Evolutionary conservation across 345 rosid species (phyloP), one percentile per base, ranked within the genome.

Genomic region (Pugionium cornutum): DNA sequence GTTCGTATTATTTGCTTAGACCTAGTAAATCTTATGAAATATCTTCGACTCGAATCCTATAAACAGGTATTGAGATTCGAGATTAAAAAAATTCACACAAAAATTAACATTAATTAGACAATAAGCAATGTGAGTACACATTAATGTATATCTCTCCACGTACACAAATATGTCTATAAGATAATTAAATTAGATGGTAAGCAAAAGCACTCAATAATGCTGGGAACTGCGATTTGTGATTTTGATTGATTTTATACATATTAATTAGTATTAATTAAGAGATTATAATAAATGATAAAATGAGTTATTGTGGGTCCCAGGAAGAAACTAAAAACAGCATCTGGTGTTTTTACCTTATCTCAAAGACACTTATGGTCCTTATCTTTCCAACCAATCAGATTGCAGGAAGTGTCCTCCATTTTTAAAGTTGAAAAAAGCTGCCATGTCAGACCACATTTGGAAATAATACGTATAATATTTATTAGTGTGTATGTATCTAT

Each of bases 301-400:
- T 54, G 27, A 36, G 47, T n/a, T 56, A 47, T 41, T 35, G 6
- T 50, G 72, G 76, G 72, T 58, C 66, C 76, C 32, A 36, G 6
- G 25, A 58, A 52, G 56, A 73, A 62, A 34, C 71, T 25, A 58
- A 65, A 18, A 66, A 73, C 44, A 73, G 72, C 72, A 58, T 73
- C 72, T 43, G 76, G 32, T 72, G 76, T 73, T 66, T 72, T 73
- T 66, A 58, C 62, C 67, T 51, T 48, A 66, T 44, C 58, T 66
- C 62, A 52, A 52, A 72, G 60, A 58, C 56, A 9, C 40, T 29
- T 10, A 65, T 52, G 62, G 76, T 73, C 72, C 62, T 29, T 58
- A 30, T 42, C 55, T 48, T 58, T 32, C 34, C 31, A 37, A 45
- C 76, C 67, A 73, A 66, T 59, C 36, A 45, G 2, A 66, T 36